A percentile compares a stretch with the other conserved stretches of the same genome.
Evolutionary conservation across 148 eudicot species (phyloP).

Genomic region (Rhododendron simsii): DNA sequence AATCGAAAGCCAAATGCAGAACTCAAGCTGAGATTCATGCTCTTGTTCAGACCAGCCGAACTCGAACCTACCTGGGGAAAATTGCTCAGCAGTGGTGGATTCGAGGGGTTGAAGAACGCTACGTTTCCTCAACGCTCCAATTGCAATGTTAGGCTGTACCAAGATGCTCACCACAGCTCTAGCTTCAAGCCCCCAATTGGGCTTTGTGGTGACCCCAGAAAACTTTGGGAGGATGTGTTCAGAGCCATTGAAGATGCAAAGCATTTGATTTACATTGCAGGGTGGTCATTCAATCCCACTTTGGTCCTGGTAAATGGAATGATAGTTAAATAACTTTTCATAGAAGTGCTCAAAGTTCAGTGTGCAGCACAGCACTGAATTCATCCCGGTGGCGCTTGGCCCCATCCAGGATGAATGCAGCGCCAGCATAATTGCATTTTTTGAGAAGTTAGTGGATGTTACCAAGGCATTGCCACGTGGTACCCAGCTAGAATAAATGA

Average conservation of each 20-base stretch:
- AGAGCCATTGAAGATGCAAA: slow-evolving; percentile 84
- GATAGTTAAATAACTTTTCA: background rate
- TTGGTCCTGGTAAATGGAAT: slow-evolving; percentile 57
- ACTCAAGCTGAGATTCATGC: slow-evolving; percentile 55
- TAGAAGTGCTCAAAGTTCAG: background rate
- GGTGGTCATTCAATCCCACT: slow-evolving; percentile 92
- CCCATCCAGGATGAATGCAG: background rate
- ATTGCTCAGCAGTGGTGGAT: slow-evolving; percentile 38
- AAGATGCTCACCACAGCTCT: slow-evolving; percentile 75
- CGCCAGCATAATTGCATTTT: background rate
- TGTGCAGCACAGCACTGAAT: background rate
- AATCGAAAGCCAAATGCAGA: slow-evolving; percentile 40
- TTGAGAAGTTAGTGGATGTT: background rate
- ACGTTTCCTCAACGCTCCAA: slow-evolving; percentile 71
- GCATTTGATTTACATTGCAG: slow-evolving; percentile 82
- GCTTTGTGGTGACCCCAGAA: slow-evolving; percentile 35
- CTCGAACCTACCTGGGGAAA: slow-evolving; percentile 64
- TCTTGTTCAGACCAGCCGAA: slow-evolving; percentile 84
- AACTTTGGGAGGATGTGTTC: slow-evolving; percentile 91
- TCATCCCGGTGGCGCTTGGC: background rate
- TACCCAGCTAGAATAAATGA: background rate
- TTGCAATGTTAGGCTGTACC: slow-evolving; percentile 65
- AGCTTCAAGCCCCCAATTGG: slow-evolving; percentile 56
- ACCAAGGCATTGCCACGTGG: background rate
- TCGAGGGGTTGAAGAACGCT: slow-evolving; percentile 56